Evolutionary conservation across 1,284 basidiomycete genomes (phyloP).

Genomic region (Trichosporon sp.): DNA sequence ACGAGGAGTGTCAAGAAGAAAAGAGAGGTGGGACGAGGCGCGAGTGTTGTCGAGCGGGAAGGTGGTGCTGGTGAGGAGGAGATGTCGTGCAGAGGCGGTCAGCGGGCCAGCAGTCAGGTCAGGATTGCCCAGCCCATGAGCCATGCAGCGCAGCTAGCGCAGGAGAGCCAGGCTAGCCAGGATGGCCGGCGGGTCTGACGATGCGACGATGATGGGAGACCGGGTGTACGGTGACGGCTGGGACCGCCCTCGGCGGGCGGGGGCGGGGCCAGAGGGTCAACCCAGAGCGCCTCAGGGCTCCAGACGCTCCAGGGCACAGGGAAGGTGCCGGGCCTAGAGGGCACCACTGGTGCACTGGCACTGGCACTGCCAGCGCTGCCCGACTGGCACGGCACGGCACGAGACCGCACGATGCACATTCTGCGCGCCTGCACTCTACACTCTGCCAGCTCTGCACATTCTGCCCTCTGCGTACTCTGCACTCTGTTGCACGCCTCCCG

Average conservation of each 20-base stretch:
- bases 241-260: not conserved
- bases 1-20: not conserved
- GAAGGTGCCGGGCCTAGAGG: not conserved
- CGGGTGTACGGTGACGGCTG: not conserved
- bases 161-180: not conserved
- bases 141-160: too few species aligned
- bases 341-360: too few species aligned
- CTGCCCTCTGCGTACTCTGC: not conserved
- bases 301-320: not conserved
- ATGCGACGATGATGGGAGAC: conserved; percentile 2
- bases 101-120: not conserved
- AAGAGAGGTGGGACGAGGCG: not conserved
- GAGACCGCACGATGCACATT: too few species aligned
- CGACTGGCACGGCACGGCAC: too few species aligned
- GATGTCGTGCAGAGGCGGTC: not conserved
- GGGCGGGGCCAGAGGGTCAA: not conserved
- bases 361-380: too few species aligned
- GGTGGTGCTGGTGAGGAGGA: not conserved
- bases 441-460: not conserved
- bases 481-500: not conserved
- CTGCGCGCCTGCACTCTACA: not conserved
- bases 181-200: conserved; percentile 4
- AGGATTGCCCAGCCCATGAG: not conserved
- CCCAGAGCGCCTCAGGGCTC: not conserved
- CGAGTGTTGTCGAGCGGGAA: not conserved